Evolutionary conservation across 2,329 filamentous ascomycete genomes (phyloP), one percentile per base, ranked within the genome.

Genomic region (Fusarium keratoplasticum): DNA sequence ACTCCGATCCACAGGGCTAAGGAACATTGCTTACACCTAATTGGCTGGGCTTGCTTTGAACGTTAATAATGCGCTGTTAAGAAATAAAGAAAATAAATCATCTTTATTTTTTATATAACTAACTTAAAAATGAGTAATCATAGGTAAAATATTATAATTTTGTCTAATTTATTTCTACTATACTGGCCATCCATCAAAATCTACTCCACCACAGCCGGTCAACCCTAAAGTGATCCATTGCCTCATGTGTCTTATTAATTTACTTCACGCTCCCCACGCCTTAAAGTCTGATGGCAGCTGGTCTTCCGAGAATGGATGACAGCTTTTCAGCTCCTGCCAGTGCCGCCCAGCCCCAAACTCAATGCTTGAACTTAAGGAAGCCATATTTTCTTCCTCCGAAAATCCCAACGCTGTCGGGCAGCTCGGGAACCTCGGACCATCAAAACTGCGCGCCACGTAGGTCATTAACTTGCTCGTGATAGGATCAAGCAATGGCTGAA

Each of bases 1-100:
- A 40, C 31, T 74, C 73, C 73, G 73, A 47, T 47, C 42, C 42
- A 47, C 42, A 42, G 40, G 18, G 29, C 29, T 31, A 31, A 31
- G 29, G 29, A 31, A 22, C 11, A 20, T 6, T 7, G 3, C 20
- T 44, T 44, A 7, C 11, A 22, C 8, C 13, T 22, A 13, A 44
- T 44, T 44, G 40, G 40, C 13, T 44, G 20, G 0, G 40, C 20
- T 44, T 22, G 35, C 3, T 36, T 10, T 31, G 29, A 29, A 10
- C 29, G 2, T 31, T 31, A 31, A 29, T 29, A 29, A 31, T 31
- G 29, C 29, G 8, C 10, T 31, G 2, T 10, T 1, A 31, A 31
- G 29, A 10, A 31, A 31, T 31, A 31, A 31, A 31, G 9, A 29
- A 27, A 29, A 29, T 29, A 29, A 9, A 29, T 29, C 3, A 18